A percentile compares a stretch with the other conserved stretches of the same genome.
Conservation (phyloP, 441 rosid genomes). For the Gossypium trilobum region DNA sequence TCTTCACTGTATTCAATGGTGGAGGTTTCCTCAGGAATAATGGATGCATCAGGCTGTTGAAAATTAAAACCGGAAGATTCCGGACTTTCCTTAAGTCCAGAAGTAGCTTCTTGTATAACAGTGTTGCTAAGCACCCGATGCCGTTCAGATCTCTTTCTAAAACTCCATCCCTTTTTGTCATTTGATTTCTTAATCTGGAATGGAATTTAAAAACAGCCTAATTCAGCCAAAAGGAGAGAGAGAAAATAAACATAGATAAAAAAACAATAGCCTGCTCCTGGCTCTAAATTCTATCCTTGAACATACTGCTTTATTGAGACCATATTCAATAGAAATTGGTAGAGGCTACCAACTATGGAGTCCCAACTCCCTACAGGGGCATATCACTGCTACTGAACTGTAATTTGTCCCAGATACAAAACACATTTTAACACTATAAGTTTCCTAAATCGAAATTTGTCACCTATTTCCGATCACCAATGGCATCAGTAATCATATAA, state of each 20-base stretch:
- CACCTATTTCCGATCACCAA: background rate
- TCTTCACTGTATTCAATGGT: background rate
- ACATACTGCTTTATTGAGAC: background rate
- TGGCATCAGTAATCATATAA: background rate
- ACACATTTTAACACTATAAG: background rate
- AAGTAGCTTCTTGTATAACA: constrained; percentile 3
- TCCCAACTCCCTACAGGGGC: background rate
- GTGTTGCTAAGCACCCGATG: constrained; percentile 18
- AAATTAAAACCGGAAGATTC: constrained; percentile 9
- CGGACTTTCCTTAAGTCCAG: constrained; percentile 9
- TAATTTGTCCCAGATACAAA: background rate
- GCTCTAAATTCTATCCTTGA: background rate
- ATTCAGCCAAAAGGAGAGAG: background rate
- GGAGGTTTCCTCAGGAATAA: constrained; percentile 2
- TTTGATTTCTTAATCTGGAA: constrained; percentile 10
- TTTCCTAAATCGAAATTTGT: background rate
- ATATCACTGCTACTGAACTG: background rate
- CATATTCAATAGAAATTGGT: background rate
- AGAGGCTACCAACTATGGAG: background rate
- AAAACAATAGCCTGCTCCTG: background rate
- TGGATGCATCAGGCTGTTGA: background rate
- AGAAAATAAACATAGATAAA: background rate
- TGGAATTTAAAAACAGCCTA: background rate
- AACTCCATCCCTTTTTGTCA: constrained; percentile 16
- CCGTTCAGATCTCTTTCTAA: constrained; percentile 16